phyloP scores from a whole-genome alignment of 345 rosid genomes.

The Lenwebbia sp. region DNA sequence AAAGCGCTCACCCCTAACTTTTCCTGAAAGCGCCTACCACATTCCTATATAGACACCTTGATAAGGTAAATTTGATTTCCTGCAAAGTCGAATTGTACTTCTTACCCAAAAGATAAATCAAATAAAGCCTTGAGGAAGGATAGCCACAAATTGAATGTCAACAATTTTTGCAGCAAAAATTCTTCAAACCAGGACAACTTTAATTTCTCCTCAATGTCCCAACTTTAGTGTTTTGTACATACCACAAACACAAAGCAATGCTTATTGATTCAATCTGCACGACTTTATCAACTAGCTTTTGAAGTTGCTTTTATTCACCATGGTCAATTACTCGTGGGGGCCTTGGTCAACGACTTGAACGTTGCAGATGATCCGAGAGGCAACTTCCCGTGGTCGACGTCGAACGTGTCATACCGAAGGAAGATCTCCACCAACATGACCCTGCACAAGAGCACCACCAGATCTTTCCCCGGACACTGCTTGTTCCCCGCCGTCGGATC shows the following conservation, averaged over 20 bases:
- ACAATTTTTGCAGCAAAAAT: not conserved
- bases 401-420: slow-evolving; percentile 36
- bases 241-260: not conserved
- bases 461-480: slow-evolving; percentile 39
- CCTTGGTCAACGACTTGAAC: slow-evolving; percentile 27
- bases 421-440: slow-evolving; percentile 35
- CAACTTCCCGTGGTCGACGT: slow-evolving; percentile 5
- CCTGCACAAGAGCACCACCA: slow-evolving; percentile 28
- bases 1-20: no score
- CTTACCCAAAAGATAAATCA: not conserved
- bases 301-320: not conserved
- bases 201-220: no score
- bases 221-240: not conserved
- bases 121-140: not conserved
- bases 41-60: no score
- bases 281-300: not conserved
- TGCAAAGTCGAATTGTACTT: not conserved
- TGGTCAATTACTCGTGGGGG: not conserved
- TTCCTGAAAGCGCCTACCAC: no score
- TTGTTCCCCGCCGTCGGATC: slow-evolving; percentile 29
- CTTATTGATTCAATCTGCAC: not conserved
- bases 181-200: not conserved
- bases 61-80: not conserved
- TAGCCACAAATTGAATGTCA: not conserved
- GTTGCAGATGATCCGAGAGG: slow-evolving; percentile 17